Evolutionary conservation across 306 rosid species (phyloP).

Genomic region (Oxytropis ochrocephala): DNA sequence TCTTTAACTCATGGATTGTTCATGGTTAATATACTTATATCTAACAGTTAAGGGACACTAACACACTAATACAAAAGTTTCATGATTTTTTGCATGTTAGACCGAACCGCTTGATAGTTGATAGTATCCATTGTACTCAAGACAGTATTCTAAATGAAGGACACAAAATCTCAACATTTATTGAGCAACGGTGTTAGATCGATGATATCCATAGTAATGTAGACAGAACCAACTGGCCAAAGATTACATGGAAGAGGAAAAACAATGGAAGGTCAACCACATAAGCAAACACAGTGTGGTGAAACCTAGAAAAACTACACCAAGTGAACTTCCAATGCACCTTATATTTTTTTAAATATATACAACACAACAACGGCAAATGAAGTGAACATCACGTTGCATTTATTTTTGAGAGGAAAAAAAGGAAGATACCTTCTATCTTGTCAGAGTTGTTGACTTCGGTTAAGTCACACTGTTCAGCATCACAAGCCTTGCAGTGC

Average conservation of each 20-base stretch:
- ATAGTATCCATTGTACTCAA: background rate
- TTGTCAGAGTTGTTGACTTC: slow-evolving; percentile 45
- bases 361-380: background rate
- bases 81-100: background rate
- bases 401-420: background rate
- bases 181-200: background rate
- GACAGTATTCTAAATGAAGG: background rate
- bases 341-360: background rate
- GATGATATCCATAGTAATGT: background rate
- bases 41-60: background rate
- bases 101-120: background rate
- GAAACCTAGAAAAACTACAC: background rate
- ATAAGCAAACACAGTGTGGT: background rate
- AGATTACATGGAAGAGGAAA: background rate
- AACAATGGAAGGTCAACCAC: slow-evolving; percentile 2
- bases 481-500: slow-evolving; percentile 75
- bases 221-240: background rate
- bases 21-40: too few species aligned
- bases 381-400: background rate
- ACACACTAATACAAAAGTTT: background rate
- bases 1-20: too few species aligned
- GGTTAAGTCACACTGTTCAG: slow-evolving; percentile 48
- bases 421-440: slow-evolving; percentile 62
- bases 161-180: background rate
- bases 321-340: background rate